phyloP scores from a whole-genome alignment of 2,329 filamentous ascomycete genomes.

The Penicillium sp. region DNA sequence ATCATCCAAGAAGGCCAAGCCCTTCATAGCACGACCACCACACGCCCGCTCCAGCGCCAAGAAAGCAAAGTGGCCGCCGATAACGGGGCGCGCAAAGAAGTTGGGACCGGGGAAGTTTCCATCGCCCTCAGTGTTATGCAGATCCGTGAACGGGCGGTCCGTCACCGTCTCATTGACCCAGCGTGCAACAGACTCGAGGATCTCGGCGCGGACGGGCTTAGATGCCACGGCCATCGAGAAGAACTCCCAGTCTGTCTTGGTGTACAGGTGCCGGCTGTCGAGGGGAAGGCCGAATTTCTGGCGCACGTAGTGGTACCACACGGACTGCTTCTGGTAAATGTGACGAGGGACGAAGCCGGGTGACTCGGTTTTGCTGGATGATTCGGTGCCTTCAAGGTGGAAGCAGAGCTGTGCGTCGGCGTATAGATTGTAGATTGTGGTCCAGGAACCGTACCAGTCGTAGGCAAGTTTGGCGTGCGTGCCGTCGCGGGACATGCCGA shows the following conservation, averaged over 20 bases:
- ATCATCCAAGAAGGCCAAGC: slow-evolving; percentile 51
- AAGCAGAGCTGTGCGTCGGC: slow-evolving; percentile 79
- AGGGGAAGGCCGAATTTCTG: slow-evolving; percentile 81
- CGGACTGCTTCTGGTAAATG: slow-evolving; percentile 75
- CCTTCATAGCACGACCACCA: slow-evolving; percentile 63
- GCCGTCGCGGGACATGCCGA: slow-evolving; percentile 67
- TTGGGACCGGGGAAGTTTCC: slow-evolving; percentile 71
- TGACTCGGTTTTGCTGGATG: slow-evolving; percentile 21
- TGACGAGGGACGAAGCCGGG: slow-evolving; percentile 67
- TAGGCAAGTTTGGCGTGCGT: slow-evolving; percentile 77
- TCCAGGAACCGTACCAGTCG: slow-evolving; percentile 77
- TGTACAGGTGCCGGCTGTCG: slow-evolving; percentile 77
- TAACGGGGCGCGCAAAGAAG: slow-evolving; percentile 80
- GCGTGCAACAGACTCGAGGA: slow-evolving; percentile 68
- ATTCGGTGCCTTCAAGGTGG: slow-evolving; percentile 56
- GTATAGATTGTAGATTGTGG: slow-evolving; percentile 82
- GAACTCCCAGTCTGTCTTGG: slow-evolving; percentile 90
- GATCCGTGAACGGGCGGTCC: slow-evolving; percentile 74
- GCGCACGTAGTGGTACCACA: slow-evolving; percentile 76
- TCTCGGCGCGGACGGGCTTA: slow-evolving; percentile 65
- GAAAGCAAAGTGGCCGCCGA: slow-evolving; percentile 83
- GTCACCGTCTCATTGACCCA: slow-evolving; percentile 84
- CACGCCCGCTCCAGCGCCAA: slow-evolving; percentile 79
- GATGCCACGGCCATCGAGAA: slow-evolving; percentile 79
- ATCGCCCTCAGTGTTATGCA: slow-evolving; percentile 75